Evolutionary conservation across 352 stramenopile genomes (phyloP), one percentile per base, ranked within the genome.

Genomic region (Achlya hypogyna): DNA sequence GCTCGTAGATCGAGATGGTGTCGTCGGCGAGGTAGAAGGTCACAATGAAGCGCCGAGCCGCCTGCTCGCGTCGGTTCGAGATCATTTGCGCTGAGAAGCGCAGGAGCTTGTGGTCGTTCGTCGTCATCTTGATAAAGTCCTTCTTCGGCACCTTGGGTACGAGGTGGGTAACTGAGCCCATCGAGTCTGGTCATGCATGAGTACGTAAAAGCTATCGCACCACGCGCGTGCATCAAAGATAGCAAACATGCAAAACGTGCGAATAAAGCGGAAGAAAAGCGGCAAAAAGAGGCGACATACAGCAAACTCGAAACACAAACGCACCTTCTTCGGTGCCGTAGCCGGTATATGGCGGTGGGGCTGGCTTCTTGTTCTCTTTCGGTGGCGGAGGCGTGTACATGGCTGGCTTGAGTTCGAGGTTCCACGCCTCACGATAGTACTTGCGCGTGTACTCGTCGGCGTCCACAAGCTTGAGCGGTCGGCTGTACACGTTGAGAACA

Each of bases 1-100:
- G 82, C 64, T 95, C 86, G 59, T 89, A 91, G 71, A 95, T 87
- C 23, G 74, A 67, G 23, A 79, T 45, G 2, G 83, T 95, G 72
- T 91, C 83, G 64, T 95, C 84, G 40, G 78, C 84, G 52, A 93
- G 75, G 72, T 89, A 91, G 56, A 88, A 92, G 23, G 83, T 84
- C 71, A 93, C 75, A 60, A 95, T 81, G 62, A 93, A 90, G 63
- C 81, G 82, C 25, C 85, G 83, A 52, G 87, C 77, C 62, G 82
- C 71, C 63, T 91, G 79, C 70, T 93, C 82, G 68, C 87, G 87
- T 47, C 81, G 82, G 14, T 64, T 86, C 22, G 82, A 88, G 54
- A 89, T 80, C 73, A 91, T 77, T n/a, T 77, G 74, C 27, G 74
- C 84, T 16, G 72, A 71, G 71, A 90, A 93, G 42, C 84, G 84